Conservation (phyloP, 192 early-diverging fungal species). For the Entomortierella lignicola region DNA sequence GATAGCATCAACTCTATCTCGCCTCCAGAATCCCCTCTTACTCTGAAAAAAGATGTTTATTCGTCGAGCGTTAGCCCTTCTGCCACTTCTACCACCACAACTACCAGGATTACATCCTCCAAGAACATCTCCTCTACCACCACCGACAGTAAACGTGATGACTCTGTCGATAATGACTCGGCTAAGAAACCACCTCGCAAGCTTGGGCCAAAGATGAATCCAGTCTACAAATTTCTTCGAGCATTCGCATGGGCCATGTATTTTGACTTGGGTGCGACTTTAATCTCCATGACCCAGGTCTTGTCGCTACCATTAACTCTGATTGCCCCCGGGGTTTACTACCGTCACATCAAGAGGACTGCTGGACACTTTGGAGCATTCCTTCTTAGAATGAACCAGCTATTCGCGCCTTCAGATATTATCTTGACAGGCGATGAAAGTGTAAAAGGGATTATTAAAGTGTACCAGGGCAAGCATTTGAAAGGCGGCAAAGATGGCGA, state of each 20-base stretch:
- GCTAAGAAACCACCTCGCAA: constrained; percentile 1
- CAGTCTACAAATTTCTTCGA: constrained; percentile 36
- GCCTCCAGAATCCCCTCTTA: constrained; percentile 11
- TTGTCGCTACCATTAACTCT: constrained; percentile 38
- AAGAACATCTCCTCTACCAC: background rate
- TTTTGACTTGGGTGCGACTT: constrained; percentile 38
- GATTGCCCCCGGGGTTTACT: constrained; percentile 41
- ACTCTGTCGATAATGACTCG: constrained; percentile 1
- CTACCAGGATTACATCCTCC: constrained; percentile 13
- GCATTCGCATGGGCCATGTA: constrained; percentile 36
- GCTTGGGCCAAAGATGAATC: constrained; percentile 46
- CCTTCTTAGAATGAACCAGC: constrained; percentile 61
- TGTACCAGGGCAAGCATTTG: constrained; percentile 15
- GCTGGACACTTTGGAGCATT: constrained; percentile 56
- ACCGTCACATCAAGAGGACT: constrained; percentile 53
- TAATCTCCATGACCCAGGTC: constrained; percentile 49
- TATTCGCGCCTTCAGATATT: constrained; percentile 63
- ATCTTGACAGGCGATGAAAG: constrained; percentile 60
- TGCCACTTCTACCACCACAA: constrained; percentile 16
- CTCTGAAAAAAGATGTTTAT: constrained; percentile 1
- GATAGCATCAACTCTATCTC: background rate
- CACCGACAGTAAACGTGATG: background rate
- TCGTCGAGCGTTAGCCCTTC: background rate
- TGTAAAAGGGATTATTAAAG: constrained; percentile 39
- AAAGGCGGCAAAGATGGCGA: constrained; percentile 22